phyloP scores from a whole-genome alignment of 164 flowering plant species.

The Macadamia integrifolia region DNA sequence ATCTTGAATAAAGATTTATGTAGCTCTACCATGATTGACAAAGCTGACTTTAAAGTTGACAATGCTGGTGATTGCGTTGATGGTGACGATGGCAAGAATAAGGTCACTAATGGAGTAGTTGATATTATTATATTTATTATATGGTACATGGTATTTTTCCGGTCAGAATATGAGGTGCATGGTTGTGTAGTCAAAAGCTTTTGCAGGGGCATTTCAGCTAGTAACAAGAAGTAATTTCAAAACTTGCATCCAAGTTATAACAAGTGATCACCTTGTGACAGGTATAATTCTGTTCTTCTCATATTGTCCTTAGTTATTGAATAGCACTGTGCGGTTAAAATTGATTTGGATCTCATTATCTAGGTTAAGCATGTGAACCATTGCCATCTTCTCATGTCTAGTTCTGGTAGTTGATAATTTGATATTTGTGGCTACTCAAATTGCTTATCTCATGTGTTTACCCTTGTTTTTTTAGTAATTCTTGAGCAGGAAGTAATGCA shows the following conservation, averaged over 20 bases:
- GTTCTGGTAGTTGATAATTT: no score
- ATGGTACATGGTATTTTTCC: conserved; percentile 16
- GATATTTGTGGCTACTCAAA: no score
- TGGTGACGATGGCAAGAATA: conserved; percentile 23
- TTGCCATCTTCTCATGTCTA: no score
- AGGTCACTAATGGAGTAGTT: conserved; percentile 20
- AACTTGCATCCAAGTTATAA: conserved; percentile 4
- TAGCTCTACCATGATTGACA: conserved; percentile 12
- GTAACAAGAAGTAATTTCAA: conserved; percentile 9
- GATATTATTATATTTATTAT: conserved; percentile 16
- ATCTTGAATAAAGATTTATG: conserved; percentile 39
- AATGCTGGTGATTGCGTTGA: conserved; percentile 8
- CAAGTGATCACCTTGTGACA: conserved; percentile 8
- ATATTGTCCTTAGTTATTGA: no score
- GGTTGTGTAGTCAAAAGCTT: conserved; percentile 22
- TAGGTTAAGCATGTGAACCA: no score
- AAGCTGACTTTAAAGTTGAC: conserved; percentile 21
- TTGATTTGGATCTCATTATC: no score
- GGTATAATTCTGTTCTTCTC: background rate
- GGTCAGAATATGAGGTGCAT: conserved; percentile 8
- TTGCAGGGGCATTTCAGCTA: conserved; percentile 8
- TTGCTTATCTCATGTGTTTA: no score
- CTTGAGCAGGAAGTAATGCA: no score
- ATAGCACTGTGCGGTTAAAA: no score
- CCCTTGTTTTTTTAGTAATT: no score